Conservation (phyloP, 208 protist species). For the Trypanosoma mega region DNA sequence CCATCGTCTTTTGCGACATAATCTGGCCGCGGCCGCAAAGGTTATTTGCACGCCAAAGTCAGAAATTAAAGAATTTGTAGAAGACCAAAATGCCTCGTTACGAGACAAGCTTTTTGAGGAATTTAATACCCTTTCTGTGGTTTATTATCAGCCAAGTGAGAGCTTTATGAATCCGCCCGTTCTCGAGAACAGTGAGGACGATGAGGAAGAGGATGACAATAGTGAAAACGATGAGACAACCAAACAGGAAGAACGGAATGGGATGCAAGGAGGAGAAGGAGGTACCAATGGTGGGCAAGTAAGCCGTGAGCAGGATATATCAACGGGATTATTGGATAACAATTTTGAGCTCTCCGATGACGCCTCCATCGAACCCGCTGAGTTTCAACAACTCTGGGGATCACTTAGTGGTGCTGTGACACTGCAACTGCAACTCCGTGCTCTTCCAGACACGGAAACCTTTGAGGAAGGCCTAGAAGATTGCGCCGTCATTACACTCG, state of each 20-base stretch:
- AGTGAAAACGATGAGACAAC: constrained; percentile 18
- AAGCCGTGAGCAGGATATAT: not conserved
- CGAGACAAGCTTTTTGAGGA: constrained; percentile 88
- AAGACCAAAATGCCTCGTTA: constrained; percentile 60
- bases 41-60: constrained; percentile 54
- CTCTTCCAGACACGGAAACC: constrained; percentile 15
- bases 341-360: constrained; percentile 33
- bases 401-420: constrained; percentile 3
- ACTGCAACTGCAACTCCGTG: constrained; percentile 15
- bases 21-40: constrained; percentile 43
- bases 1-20: constrained; percentile 66
- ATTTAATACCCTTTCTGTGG: constrained; percentile 87
- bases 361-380: constrained; percentile 34
- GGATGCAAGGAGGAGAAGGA: constrained; percentile 8
- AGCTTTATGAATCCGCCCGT: constrained; percentile 27
- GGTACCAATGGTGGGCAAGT: not conserved
- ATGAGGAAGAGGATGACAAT: constrained; percentile 27
- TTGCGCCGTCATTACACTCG: constrained; percentile 47
- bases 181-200: not conserved
- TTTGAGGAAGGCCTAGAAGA: constrained; percentile 43
- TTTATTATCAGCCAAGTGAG: constrained; percentile 66
- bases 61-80: constrained; percentile 51
- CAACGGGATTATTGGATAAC: not conserved
- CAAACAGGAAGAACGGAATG: constrained; percentile 16
- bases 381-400: constrained; percentile 47